Evolutionary conservation across 768 basidiomycete genomes (phyloP).

Genomic region (Calvatia gigantea): DNA sequence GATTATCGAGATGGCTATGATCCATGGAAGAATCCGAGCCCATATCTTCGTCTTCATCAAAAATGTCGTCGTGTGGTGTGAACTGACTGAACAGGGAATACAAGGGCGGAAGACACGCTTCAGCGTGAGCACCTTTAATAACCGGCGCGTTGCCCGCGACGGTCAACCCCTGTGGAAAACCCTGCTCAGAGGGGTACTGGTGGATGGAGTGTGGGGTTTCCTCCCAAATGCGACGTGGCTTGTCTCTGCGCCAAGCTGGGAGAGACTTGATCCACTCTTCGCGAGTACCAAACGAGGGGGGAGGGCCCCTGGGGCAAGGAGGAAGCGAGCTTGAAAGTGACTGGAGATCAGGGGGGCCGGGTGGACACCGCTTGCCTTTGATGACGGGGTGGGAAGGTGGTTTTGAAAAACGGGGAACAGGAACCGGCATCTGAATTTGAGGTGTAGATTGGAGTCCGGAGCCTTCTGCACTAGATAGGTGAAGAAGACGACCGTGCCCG

Average conservation of each 20-base stretch:
- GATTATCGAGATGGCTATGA: slow-evolving; percentile 30
- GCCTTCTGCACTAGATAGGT: slow-evolving; percentile 43
- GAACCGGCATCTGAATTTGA: slow-evolving; percentile 80
- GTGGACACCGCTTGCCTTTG: slow-evolving; percentile 50
- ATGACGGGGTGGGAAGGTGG: slow-evolving; percentile 60
- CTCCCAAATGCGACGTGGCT: slow-evolving; percentile 66
- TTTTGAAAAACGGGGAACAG: slow-evolving; percentile 62
- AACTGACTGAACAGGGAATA: slow-evolving; percentile 24
- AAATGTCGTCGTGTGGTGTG: slow-evolving; percentile 14
- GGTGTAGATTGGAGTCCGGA: slow-evolving; percentile 36
- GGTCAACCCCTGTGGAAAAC: slow-evolving; percentile 74
- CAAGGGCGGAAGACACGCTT: slow-evolving; percentile 84
- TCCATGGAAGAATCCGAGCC: slow-evolving; percentile 34
- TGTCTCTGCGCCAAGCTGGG: slow-evolving; percentile 68
- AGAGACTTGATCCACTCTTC: slow-evolving; percentile 74
- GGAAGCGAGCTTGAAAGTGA: slow-evolving; percentile 57
- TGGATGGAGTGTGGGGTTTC: slow-evolving; percentile 36
- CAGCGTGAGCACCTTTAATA: slow-evolving; percentile 84
- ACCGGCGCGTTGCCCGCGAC: slow-evolving; percentile 72
- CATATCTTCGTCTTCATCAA: slow-evolving; percentile 38
- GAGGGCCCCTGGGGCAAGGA: slow-evolving; percentile 55
- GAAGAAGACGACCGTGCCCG: slow-evolving; percentile 36
- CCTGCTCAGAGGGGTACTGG: slow-evolving; percentile 38
- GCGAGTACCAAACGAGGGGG: slow-evolving; percentile 60
- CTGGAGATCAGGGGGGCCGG: slow-evolving; percentile 43